Base-by-base conservation (phyloP, 108 stramenopile species). In the Pseudonitzschia pungens region DNA sequence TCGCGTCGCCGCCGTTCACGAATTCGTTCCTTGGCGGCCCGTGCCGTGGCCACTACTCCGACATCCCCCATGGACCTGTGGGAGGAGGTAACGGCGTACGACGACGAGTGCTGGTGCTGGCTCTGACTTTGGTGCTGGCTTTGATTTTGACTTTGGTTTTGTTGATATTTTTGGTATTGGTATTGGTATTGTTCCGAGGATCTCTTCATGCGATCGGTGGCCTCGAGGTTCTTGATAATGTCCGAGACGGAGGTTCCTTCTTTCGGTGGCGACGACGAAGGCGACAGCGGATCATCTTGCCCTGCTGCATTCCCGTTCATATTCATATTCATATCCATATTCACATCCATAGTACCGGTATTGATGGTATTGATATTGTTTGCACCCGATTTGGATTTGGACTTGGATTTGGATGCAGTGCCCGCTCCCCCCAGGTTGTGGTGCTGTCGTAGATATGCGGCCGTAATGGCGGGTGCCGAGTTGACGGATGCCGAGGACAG, bases 141-240 rank as follows among this genome's bases (percentile, higher is more conserved):
- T 69, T 56, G 62, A 74, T 84, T 16, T 82, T 71, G 43, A 84
- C 0, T n/a, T n/a, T 2, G 68, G 74, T 64, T 74, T 75, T 52
- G 36, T 36, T 2, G 36, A 6, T 6, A 6, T 79, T n/a, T n/a
- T n/a, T 71, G 69, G 24, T 7, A 54, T 54, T 54, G 24, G 36
- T 6, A 6, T 36, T 2, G 36, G 36, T 6, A 36, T 55, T 26
- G 54, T 24, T 55, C 54, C 2, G 27, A 32, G 28, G 44, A 40
- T 50, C 28, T 11, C 27, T 67, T 67, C 66, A 67, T 48, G 21
- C 45, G 31, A 72, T 87, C 73, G 24, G 83, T 74, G 20, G 70
- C 77, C 43, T 89, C 89, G 51, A 93, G 79, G 72, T 83, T 93
- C 74, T 86, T 70, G 72, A 93, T 93, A 53, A 93, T 90, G 62